Percentiles rank a stretch among this genome's conserved stretches.
Conservation (phyloP, 371 early-diverging fungal genomes). For the Mucor indicus region DNA sequence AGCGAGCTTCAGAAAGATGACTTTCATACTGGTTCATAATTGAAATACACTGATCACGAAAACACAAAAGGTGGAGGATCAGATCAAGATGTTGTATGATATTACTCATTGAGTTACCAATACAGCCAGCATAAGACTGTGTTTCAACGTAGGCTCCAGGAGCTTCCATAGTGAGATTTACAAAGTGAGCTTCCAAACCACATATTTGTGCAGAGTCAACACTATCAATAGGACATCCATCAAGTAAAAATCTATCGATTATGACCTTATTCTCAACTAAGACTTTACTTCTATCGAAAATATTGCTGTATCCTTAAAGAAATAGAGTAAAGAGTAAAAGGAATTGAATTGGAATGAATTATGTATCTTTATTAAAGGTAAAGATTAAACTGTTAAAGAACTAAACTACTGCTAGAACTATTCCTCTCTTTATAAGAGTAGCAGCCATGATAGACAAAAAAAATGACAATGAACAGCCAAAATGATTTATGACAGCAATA, state of each 20-base stretch:
- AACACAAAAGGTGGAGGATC: slow-evolving; percentile 5
- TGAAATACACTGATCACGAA: slow-evolving; percentile 6
- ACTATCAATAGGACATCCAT: slow-evolving; percentile 3
- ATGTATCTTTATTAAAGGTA: too few species aligned
- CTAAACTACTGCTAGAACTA: too few species aligned
- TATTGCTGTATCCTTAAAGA: too few species aligned
- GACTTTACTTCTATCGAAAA: slow-evolving; percentile 11
- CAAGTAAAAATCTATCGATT: slow-evolving; percentile 9
- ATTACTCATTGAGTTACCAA: slow-evolving; percentile 3
- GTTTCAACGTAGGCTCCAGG: slow-evolving; percentile 6
- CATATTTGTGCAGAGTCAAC: slow-evolving; percentile 13
- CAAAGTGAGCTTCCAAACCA: slow-evolving; percentile 8
- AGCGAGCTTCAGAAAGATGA: slow-evolving; percentile 2
- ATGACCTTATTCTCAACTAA: slow-evolving; percentile 7
- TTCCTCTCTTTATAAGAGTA: too few species aligned
- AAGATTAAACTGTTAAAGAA: too few species aligned
- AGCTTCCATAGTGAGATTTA: slow-evolving; percentile 1
- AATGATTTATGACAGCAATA: too few species aligned
- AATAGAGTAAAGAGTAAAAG: too few species aligned
- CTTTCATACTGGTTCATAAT: slow-evolving; percentile 7
- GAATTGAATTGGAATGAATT: too few species aligned
- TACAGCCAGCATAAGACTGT: slow-evolving; percentile 8
- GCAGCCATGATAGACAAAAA: too few species aligned
- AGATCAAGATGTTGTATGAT: slow-evolving; percentile 1
- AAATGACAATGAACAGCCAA: too few species aligned